phyloP scores from a whole-genome alignment of 2,329 filamentous ascomycete genomes.

The Graphilbum fragrans region DNA sequence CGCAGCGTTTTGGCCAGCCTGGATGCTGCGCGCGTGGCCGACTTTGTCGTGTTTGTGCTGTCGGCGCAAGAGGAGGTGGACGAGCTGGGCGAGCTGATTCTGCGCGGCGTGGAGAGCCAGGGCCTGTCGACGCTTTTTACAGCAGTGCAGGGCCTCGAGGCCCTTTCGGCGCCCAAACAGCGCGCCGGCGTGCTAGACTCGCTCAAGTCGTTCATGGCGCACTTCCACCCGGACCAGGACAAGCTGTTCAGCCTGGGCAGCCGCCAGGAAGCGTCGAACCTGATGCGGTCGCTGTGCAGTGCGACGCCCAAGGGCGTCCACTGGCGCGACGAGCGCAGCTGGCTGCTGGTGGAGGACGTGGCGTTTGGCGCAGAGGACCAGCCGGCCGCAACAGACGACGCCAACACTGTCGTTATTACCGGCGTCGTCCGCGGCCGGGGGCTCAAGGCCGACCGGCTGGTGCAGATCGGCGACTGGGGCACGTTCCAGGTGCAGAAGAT shows the following conservation, averaged over 20 bases:
- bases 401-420: conserved; percentile 46
- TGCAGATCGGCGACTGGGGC: conserved; percentile 90
- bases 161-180: conserved; percentile 68
- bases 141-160: conserved; percentile 67
- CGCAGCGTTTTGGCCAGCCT: conserved; percentile 65
- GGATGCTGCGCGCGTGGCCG: conserved; percentile 77
- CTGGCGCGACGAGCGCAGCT: conserved; percentile 91
- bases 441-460: conserved; percentile 77
- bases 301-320: conserved; percentile 86
- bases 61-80: conserved; percentile 79
- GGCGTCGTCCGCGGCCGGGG: conserved; percentile 78
- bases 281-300: conserved; percentile 83
- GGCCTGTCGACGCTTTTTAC: conserved; percentile 89
- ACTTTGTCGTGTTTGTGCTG: conserved; percentile 81
- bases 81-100: conserved; percentile 67
- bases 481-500: conserved; percentile 89
- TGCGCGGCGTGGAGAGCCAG: conserved; percentile 83
- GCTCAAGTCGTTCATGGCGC: conserved; percentile 82
- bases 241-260: conserved; percentile 84
- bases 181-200: conserved; percentile 65
- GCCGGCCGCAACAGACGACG: conserved; percentile 12
- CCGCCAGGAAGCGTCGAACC: conserved; percentile 79
- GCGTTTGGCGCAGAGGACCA: conserved; percentile 50
- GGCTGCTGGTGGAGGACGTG: conserved; percentile 83
- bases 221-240: conserved; percentile 87